These are phyloP conservation scores for Boletus eberwhitei DNA, from an alignment of 768 basidiomycete species.

Conservation along the genomic window DNA sequence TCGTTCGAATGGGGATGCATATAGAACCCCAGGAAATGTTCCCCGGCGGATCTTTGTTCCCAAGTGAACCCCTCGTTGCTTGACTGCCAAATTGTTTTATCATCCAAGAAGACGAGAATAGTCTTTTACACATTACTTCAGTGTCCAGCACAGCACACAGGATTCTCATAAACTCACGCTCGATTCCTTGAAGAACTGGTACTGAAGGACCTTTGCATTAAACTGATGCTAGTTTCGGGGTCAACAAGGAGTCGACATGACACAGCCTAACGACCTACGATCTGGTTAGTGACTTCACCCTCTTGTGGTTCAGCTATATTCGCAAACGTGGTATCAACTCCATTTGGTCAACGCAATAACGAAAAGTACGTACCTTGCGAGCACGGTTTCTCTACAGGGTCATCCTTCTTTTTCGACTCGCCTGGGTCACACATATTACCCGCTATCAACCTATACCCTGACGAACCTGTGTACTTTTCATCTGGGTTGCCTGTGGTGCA, in stretches of 20 bases:
- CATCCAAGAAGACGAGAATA: constrained; percentile 74
- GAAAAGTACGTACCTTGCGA: constrained; percentile 51
- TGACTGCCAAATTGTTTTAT: constrained; percentile 88
- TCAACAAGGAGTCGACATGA: constrained; percentile 1
- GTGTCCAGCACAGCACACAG: background rate
- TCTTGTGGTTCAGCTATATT: constrained; percentile 69
- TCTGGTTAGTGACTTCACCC: constrained; percentile 75
- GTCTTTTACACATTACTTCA: constrained; percentile 44
- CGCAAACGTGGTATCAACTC: background rate
- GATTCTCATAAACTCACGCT: constrained; percentile 41
- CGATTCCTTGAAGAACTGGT: constrained; percentile 82
- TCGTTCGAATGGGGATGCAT: constrained; percentile 78
- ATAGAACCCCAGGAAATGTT: constrained; percentile 78
- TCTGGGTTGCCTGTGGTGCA: constrained; percentile 51
- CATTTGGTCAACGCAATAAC: background rate
- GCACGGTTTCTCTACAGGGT: constrained; percentile 68
- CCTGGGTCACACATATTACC: constrained; percentile 80
- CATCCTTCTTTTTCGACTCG: constrained; percentile 64
- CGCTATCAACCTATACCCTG: constrained; percentile 88
- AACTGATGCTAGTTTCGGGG: constrained; percentile 60
- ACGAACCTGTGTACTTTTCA: constrained; percentile 79
- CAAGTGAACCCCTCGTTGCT: constrained; percentile 94
- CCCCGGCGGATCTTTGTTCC: constrained; percentile 57
- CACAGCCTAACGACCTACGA: constrained; percentile 41
- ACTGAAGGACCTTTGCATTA: constrained; percentile 59